A percentile compares a stretch with the other conserved stretches of the same genome.
Conservation (phyloP, 495 filamentous ascomycete species). For the Corynascus novoguineensis region DNA sequence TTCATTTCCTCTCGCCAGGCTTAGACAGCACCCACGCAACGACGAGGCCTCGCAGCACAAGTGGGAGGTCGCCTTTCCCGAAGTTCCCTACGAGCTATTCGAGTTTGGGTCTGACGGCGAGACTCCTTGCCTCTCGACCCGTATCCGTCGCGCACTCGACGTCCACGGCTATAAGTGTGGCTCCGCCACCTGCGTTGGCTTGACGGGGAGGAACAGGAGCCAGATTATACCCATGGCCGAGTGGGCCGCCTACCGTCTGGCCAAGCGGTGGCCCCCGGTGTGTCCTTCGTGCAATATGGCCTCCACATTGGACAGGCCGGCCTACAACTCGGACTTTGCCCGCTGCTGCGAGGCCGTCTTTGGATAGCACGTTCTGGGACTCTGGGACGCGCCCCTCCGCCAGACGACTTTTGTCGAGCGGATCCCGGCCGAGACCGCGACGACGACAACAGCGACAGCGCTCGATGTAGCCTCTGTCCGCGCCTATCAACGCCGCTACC, state of each 20-base stretch:
- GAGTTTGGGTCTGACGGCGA: neutral
- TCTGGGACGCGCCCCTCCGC: slow-evolving; percentile 1
- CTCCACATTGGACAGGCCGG: too few relatives aligned
- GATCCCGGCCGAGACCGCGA: neutral
- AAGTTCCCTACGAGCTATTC: neutral
- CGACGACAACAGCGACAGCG: neutral
- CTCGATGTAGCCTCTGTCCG: neutral
- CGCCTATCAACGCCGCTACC: slow-evolving; percentile 18
- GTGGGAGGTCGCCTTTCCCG: neutral
- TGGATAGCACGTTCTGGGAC: neutral
- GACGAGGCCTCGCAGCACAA: neutral
- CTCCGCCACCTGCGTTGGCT: neutral
- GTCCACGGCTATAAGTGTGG: neutral
- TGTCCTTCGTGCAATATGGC: neutral
- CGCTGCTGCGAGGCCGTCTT: neutral
- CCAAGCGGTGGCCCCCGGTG: neutral
- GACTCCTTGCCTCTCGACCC: neutral
- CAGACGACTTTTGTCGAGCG: neutral
- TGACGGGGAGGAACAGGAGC: neutral
- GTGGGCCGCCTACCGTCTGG: neutral
- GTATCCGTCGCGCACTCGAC: neutral
- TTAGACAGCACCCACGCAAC: neutral
- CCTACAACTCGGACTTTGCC: neutral
- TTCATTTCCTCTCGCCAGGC: neutral
- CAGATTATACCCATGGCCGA: neutral